Conservation (phyloP, 352 stramenopile species). For the Pythium plurisporium region DNA sequence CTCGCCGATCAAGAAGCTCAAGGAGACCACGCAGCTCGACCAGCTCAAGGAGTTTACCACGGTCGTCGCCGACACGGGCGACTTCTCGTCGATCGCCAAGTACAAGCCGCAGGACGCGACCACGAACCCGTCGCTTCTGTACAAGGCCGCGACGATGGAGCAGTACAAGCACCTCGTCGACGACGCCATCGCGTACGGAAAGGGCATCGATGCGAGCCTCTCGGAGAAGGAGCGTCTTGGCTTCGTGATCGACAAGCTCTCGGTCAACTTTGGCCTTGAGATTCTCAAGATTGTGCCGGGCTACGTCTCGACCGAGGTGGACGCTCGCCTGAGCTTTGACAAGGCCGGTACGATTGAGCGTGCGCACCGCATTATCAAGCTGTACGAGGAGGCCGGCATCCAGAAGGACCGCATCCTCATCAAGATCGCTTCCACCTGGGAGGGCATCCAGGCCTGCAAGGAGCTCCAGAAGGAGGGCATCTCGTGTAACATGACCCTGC, state of each 20-base stretch:
- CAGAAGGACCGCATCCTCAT: constrained; percentile 96
- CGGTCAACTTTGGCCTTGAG: constrained; percentile 97
- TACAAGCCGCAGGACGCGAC: constrained; percentile 97
- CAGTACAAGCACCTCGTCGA: constrained; percentile 96
- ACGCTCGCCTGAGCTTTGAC: constrained; percentile 96
- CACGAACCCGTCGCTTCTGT: constrained; percentile 99
- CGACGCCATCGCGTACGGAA: constrained; percentile 93
- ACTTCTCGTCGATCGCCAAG: constrained; percentile 90
- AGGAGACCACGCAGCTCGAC: constrained; percentile 85
- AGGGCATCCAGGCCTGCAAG: constrained; percentile 96
- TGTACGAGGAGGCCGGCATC: constrained; percentile 96
- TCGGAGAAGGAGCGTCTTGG: constrained; percentile 85
- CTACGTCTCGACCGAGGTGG: constrained; percentile 98
- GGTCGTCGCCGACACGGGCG: constrained; percentile 97
- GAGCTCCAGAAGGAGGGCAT: constrained; percentile 97
- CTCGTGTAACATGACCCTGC: constrained; percentile 97
- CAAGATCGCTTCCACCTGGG: constrained; percentile 98
- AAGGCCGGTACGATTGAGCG: constrained; percentile 91
- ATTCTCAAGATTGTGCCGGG: constrained; percentile 96
- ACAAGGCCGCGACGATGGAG: constrained; percentile 95
- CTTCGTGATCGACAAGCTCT: constrained; percentile 96
- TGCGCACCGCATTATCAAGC: constrained; percentile 93
- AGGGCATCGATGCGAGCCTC: constrained; percentile 54
- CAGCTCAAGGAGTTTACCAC: constrained; percentile 97
- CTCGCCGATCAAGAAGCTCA: constrained; percentile 75